Conservation (phyloP, 106 monocot genomes). For the Dendrobium officinale region DNA sequence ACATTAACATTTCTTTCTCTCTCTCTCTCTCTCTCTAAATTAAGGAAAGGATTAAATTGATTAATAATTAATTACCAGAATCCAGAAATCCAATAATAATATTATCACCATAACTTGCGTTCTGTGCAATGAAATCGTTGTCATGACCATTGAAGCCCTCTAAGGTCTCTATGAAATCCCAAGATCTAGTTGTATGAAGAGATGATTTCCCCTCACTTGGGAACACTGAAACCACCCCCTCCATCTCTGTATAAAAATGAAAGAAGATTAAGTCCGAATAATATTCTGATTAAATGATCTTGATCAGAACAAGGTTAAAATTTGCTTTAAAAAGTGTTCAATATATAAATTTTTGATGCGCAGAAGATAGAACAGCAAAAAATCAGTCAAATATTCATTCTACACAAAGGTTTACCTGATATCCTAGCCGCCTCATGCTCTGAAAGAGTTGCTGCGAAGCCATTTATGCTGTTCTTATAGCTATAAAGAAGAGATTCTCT, state of each 20-base stretch:
- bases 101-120: slow-evolving; percentile 34
- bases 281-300: background rate
- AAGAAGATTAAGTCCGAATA: background rate
- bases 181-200: slow-evolving; percentile 85
- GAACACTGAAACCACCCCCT: slow-evolving; percentile 49
- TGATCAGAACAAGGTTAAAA: no score
- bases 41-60: background rate
- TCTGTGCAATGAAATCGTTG: slow-evolving; percentile 12
- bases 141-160: slow-evolving; percentile 24
- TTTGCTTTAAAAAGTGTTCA: background rate
- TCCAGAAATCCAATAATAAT: slow-evolving; percentile 84
- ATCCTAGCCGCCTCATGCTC: slow-evolving; percentile 50
- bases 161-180: slow-evolving; percentile 65
- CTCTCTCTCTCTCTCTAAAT: no score
- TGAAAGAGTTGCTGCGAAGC: slow-evolving; percentile 68
- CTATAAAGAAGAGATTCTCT: slow-evolving; percentile 56
- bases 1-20: no score
- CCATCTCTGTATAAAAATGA: slow-evolving; percentile 30
- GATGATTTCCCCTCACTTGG: slow-evolving; percentile 35
- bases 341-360: background rate
- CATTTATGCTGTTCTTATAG: slow-evolving; percentile 80
- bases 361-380: no score
- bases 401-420: slow-evolving; percentile 28
- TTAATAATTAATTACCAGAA: slow-evolving; percentile 38
- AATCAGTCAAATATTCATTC: background rate